Evolutionary conservation across 805 yeast species (phyloP).

Genomic region (Novakomyces olei): DNA sequence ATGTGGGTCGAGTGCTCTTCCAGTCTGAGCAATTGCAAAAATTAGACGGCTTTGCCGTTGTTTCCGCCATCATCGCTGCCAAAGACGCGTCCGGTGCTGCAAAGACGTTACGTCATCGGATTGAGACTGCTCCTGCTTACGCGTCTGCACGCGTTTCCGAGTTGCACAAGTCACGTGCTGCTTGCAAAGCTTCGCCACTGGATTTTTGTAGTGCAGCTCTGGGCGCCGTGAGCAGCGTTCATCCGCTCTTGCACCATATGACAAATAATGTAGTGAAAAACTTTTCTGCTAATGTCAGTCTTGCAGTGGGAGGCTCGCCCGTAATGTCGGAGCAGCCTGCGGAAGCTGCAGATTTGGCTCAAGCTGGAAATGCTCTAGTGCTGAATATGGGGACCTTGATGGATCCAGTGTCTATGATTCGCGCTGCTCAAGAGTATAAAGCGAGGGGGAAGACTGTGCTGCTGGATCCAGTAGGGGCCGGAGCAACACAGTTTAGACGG

Average conservation of each 20-base stretch:
- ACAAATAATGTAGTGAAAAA: conserved; percentile 78
- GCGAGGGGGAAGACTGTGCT: conserved; percentile 35
- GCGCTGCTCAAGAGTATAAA: conserved; percentile 41
- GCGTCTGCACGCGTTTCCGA: conserved; percentile 1
- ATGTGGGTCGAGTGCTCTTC: conserved; percentile 26
- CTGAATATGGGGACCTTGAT: conserved; percentile 57
- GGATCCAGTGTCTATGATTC: conserved; percentile 19
- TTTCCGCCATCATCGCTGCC: conserved; percentile 61
- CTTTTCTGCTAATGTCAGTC: conserved; percentile 65
- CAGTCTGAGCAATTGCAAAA: conserved; percentile 18
- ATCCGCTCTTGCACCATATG: conserved; percentile 65
- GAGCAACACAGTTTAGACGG: conserved; percentile 46
- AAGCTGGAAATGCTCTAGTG: conserved; percentile 29
- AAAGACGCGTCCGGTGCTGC: conserved; percentile 33
- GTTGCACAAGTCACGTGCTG: not conserved
- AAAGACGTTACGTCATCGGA: conserved; percentile 15
- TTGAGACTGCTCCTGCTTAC: conserved; percentile 15
- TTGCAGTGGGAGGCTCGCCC: conserved; percentile 72
- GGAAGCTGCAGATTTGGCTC: conserved; percentile 48
- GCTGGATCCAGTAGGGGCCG: conserved; percentile 85
- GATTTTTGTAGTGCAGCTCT: too few relatives aligned
- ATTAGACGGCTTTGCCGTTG: conserved; percentile 74
- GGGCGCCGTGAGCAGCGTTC: conserved; percentile 13
- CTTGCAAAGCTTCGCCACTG: too few relatives aligned
- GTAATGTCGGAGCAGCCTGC: conserved; percentile 56